These are phyloP conservation scores for Ceratocystis papillata DNA, from an alignment of 2,329 filamentous ascomycete genomes.

Conservation along the genomic window DNA sequence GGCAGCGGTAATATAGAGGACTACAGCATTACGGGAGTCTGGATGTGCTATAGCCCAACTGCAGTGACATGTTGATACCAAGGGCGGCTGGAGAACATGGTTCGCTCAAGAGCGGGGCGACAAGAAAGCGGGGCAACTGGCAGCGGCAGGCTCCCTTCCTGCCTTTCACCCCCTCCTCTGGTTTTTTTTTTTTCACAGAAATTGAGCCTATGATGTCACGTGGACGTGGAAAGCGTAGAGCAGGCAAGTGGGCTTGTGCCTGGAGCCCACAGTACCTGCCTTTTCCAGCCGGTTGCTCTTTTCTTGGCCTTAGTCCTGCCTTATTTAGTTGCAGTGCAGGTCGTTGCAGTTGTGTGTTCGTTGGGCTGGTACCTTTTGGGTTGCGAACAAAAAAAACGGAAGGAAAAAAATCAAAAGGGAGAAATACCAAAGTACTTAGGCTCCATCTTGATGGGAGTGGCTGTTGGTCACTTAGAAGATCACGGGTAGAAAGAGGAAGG, in stretches of 20 bases:
- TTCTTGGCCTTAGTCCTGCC: background rate
- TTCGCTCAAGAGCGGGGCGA: background rate
- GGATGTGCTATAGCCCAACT: background rate
- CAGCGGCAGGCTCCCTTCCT: background rate
- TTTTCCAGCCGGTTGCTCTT: background rate
- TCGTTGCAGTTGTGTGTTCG: background rate
- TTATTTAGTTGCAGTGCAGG: background rate
- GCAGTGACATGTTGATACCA: background rate
- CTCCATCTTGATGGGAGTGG: too few species aligned
- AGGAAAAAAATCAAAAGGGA: background rate
- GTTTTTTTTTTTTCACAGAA: background rate
- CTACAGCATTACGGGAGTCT: background rate
- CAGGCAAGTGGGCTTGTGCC: background rate
- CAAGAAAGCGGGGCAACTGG: background rate
- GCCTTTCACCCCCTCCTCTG: background rate
- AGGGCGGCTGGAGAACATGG: background rate
- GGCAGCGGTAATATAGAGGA: too few species aligned
- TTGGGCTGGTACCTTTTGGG: background rate
- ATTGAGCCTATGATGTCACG: constrained; percentile 5
- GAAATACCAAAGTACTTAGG: too few species aligned
- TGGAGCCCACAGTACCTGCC: background rate
- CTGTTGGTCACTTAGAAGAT: too few species aligned
- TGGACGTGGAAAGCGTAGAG: too few species aligned
- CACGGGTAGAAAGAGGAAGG: too few species aligned
- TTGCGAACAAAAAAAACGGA: background rate